Evolutionary conservation across 192 early-diverging fungal species (phyloP), one percentile per base, ranked within the genome.

Genomic region (Coemansia reversa): DNA sequence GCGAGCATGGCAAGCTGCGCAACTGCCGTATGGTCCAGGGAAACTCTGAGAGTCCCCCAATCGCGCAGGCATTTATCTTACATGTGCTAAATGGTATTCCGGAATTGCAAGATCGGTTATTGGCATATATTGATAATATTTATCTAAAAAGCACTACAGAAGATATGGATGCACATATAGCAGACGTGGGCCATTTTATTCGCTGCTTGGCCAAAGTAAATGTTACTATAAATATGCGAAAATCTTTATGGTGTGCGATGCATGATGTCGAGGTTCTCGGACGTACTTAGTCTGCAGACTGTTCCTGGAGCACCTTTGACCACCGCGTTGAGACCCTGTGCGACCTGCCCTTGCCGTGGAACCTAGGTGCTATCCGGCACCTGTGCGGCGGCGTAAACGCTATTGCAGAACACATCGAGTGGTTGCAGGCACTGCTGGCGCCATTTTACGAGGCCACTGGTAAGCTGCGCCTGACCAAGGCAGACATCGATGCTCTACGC

Each of bases 121-220:
- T 70, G 14, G 32, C 61, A 0, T 76, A 76, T 39, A 70, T 76
- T 23, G 68, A 76, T 61, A 76, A 76, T 19, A 55, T 76, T 3
- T 76, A 76, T n/a, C 7, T 76, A 11, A 70, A 70, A 51, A 32
- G 25, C 16, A 66, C 35, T 3, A 56, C 24, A 1, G 74, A 52
- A 0, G 28, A 70, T 19, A 7, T 11, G 14, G 19, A 7, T 0
- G n/a, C 50, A 23, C 74, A 76, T 42, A 59, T 76, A 4, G 7
- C 29, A 11, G 68, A 70, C 5, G 42, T 76, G 24, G 64, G 63
- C 5, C 1, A 23, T 3, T 25, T 76, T 2, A 25, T 60, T 5
- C 16, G 28, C 2, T 11, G 4, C 3, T 24, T 70, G 27, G 56
- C 55, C 12, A 29, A 51, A 0, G 51, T 29, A 6, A 70, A 70